These are phyloP conservation scores for Xerocomus brunneocitrinus DNA, from an alignment of 768 basidiomycete genomes.

Conservation along the genomic window DNA sequence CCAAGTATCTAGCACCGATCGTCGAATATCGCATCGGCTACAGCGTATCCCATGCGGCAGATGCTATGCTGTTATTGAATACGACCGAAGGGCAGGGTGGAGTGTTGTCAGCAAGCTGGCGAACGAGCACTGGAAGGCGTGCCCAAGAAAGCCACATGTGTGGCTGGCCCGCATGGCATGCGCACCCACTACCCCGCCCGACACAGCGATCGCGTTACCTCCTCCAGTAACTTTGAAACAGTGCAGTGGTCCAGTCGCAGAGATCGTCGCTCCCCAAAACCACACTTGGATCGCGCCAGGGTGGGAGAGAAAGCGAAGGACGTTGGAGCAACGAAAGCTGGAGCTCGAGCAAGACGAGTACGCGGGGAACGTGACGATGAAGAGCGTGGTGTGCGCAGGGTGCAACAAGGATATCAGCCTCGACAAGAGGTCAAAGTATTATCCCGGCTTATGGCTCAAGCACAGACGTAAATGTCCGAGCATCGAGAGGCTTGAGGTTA, in stretches of 20 bases:
- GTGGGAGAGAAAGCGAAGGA: slow-evolving; percentile 28
- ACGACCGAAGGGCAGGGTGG: slow-evolving; percentile 26
- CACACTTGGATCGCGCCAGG: slow-evolving; percentile 13
- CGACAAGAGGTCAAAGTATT: slow-evolving; percentile 33
- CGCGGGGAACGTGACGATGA: slow-evolving; percentile 18
- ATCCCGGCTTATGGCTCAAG: slow-evolving; percentile 34
- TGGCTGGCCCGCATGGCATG: slow-evolving; percentile 6
- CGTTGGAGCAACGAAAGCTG: slow-evolving; percentile 22
- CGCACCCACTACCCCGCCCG: slow-evolving; percentile 11
- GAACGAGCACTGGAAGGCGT: slow-evolving; percentile 26
- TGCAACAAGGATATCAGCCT: slow-evolving; percentile 31
- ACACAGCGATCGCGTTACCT: slow-evolving; percentile 9
- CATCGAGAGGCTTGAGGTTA: slow-evolving; percentile 25
- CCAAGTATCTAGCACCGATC: slow-evolving; percentile 9
- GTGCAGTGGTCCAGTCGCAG: background rate
- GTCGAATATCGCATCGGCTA: slow-evolving; percentile 7
- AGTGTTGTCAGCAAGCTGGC: slow-evolving; percentile 23
- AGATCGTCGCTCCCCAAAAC: background rate
- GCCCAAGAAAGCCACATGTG: slow-evolving; percentile 20
- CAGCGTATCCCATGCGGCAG: slow-evolving; percentile 24
- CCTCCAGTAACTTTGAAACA: slow-evolving; percentile 2
- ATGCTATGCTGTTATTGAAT: slow-evolving; percentile 24
- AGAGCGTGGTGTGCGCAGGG: slow-evolving; percentile 28
- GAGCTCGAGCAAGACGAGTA: slow-evolving; percentile 30
- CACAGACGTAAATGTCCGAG: slow-evolving; percentile 28